Base-by-base conservation (phyloP, 2,329 filamentous ascomycete genomes). In the Fusarium stilboides region DNA sequence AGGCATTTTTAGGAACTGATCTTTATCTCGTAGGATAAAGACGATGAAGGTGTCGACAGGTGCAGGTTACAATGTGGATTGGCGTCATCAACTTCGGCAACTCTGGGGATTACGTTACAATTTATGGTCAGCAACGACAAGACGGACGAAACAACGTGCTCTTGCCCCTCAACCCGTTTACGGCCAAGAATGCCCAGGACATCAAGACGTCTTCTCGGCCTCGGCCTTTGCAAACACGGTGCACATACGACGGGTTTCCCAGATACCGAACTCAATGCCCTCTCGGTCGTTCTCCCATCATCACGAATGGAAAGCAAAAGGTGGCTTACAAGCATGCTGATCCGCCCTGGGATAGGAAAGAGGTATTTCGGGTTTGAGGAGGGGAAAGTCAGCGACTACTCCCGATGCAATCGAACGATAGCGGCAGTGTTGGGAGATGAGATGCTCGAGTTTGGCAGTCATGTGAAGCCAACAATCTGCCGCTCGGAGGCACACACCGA, bases 1-100 rank as follows among this genome's bases (percentile, higher is more conserved):
- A 56, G 72, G 71, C 77, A 81, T 80, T 73, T 24, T 53, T 10
- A 28, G 6, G 24, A 31, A n/a, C 15, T 31, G 26, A 57, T 39
- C 47, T 8, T 55, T 17, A 39, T 45, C 39, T 45, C 44, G 39
- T 43, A 15, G 40, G 28, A 33, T 10, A 26, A 44, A 57, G 22
- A 46, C 31, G 28, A 47, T 42, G 45, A 63, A 40, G 44, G 54
- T 22, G 10, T 61, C 62, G 62, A 33, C 19, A 9, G 43, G 50
- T 60, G 62, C 47, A 51, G 55, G 64, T 52, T 49, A 50, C 40
- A 44, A 62, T 52, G 58, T 53, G 52, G 50, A 62, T 65, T 62
- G 65, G 47, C 57, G 59, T 52, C 57, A 65, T 53, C 55, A 62
- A 26, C 26, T 57, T 31, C 40, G 58, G 70, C 45, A 62, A 37